Evolutionary conservation across 1,284 basidiomycete species (phyloP), one percentile per base, ranked within the genome.

Genomic region (Filobasidium uniguttulatum): DNA sequence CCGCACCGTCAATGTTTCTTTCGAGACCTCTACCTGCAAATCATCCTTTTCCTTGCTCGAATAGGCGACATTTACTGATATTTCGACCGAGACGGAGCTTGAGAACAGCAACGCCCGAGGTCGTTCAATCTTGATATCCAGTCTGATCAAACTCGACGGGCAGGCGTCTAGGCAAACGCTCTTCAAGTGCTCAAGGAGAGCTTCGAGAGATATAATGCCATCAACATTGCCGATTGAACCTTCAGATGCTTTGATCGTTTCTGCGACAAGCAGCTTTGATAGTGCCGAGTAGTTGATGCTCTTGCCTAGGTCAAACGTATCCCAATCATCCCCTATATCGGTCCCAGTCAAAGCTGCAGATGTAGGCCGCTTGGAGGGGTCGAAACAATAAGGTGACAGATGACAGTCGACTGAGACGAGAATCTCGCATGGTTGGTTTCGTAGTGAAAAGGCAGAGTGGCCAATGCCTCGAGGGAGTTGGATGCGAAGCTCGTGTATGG

Each of bases 221-320:
- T n/a, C n/a, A n/a, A n/a, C n/a, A n/a, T n/a, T n/a, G 17, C 19
- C 49, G 10, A 5, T 6, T 22, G 8, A 26, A 19, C 25, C 26
- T 6, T 46, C 36, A 20, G 15, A 19, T 3, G 0, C 30, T 35
- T n/a, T 26, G 23, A 5, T 28, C 14, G 14, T 31, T 14, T 3
- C 50, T 8, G 57, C 56, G 43, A 63, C 61, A 14, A 70, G 56
- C 1, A 55, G 55, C 48, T 71, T 70, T 12, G 61, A 60, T 4
- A 67, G 55, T 1, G 61, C 55, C 1, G 64, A 67, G 56, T 71
- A 71, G 56, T 70, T 70, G 30, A 71, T 62, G n/a, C 65, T 62
- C 17, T 66, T 58, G 3, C 60, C 63, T 2, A 55, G 44, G 57
- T 67, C 65, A 26, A 59, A 56, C 48, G 68, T 67, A 7, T 61